phyloP scores from a whole-genome alignment of 805 yeast genomes.

The Candida nitratophila region DNA sequence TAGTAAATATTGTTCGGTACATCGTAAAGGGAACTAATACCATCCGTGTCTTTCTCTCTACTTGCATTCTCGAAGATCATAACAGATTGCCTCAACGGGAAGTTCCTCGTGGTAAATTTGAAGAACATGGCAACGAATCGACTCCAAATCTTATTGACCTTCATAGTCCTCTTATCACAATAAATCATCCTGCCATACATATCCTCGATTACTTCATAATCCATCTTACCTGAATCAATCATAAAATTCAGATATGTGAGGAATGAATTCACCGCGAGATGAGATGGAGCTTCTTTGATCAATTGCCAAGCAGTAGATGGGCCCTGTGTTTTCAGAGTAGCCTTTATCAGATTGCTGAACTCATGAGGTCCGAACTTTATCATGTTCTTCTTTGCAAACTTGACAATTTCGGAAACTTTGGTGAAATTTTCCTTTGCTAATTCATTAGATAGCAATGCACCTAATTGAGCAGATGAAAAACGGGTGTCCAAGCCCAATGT shows the following conservation, averaged over 20 bases:
- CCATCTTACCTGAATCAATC: conserved; percentile 15
- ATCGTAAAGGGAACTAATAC: too few relatives aligned
- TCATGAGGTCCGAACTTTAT: conserved; percentile 20
- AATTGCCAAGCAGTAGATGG: conserved; percentile 21
- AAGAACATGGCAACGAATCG: conserved; percentile 23
- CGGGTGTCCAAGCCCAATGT: conserved; percentile 16
- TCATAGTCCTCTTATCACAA: conserved; percentile 6
- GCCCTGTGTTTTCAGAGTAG: conserved; percentile 14
- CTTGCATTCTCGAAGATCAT: conserved; percentile 14
- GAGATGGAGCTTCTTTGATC: conserved; percentile 11
- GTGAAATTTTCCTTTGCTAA: conserved; percentile 19
- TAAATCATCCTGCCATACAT: conserved; percentile 15
- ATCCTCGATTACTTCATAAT: conserved; percentile 16
- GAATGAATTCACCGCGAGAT: conserved; percentile 18
- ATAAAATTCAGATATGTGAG: conserved; percentile 22
- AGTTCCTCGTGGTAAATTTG: conserved; percentile 22
- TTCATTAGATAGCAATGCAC: conserved; percentile 22
- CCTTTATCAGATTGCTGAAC: conserved; percentile 23
- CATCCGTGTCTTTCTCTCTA: background rate
- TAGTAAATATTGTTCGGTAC: background rate
- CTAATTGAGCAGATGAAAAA: conserved; percentile 21
- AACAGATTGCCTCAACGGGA: conserved; percentile 15
- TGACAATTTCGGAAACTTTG: conserved; percentile 22
- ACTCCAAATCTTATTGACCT: conserved; percentile 19
- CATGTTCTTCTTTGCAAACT: conserved; percentile 17